A percentile compares a stretch with the other conserved stretches of the same genome.
Evolutionary conservation across 441 rosid species (phyloP).

Genomic region (Geranium incanum): DNA sequence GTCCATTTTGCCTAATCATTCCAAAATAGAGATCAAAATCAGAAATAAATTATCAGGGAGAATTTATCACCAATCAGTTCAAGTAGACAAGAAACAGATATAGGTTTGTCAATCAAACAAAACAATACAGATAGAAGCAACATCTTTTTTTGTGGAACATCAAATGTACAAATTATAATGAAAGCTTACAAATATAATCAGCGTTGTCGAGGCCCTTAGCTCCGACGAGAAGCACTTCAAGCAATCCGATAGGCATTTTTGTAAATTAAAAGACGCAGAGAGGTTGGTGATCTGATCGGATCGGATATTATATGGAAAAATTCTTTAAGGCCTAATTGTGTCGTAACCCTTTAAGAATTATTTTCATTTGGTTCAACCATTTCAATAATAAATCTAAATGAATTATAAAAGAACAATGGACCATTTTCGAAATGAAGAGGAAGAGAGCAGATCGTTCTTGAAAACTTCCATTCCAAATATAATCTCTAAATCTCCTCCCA

Average conservation of each 20-base stretch:
- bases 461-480: too few species aligned
- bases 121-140: too few species aligned
- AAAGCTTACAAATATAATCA: constrained; percentile 36
- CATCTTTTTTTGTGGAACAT: background rate
- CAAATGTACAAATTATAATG: background rate
- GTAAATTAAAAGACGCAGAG: background rate
- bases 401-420: too few species aligned
- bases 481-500: too few species aligned
- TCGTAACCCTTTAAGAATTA: too few species aligned
- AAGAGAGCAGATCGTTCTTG: too few species aligned
- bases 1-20: constrained; percentile 46
- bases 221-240: constrained; percentile 46
- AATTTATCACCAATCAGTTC: background rate
- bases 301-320: too few species aligned
- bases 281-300: background rate
- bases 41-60: background rate
- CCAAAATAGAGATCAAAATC: background rate
- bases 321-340: too few species aligned
- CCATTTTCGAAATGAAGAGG: too few species aligned
- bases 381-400: too few species aligned
- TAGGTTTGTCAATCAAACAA: background rate
- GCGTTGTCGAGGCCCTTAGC: constrained; percentile 44
- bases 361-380: too few species aligned
- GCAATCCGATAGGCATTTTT: constrained; percentile 45
- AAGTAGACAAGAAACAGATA: background rate